These are phyloP conservation scores for Celoporthe dispersa DNA, from an alignment of 2,329 filamentous ascomycete species.

Conservation along the genomic window DNA sequence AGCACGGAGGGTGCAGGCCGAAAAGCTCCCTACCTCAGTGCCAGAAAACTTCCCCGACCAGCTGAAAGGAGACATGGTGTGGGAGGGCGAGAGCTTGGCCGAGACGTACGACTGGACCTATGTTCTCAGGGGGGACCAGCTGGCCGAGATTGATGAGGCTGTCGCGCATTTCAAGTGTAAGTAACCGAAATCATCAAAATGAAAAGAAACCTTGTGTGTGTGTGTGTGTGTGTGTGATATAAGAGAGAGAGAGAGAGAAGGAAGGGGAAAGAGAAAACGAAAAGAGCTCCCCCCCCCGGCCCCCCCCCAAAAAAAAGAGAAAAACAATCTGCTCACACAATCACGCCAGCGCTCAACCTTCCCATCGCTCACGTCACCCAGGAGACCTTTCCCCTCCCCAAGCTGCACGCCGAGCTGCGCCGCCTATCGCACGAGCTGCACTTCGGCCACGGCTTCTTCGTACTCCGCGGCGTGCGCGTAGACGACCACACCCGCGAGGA, in stretches of 20 bases:
- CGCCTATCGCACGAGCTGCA: slow-evolving; percentile 59
- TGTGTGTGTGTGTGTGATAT: too few relatives aligned
- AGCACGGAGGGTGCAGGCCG: slow-evolving; percentile 48
- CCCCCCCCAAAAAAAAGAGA: neutral
- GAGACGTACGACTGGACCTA: slow-evolving; percentile 59
- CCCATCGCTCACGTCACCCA: slow-evolving; percentile 49
- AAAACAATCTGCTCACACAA: slow-evolving; percentile 5
- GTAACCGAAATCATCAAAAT: slow-evolving; percentile 14
- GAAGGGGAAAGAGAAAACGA: neutral
- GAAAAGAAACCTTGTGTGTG: too few relatives aligned
- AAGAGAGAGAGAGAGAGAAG: too few relatives aligned
- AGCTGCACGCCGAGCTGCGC: slow-evolving; percentile 53
- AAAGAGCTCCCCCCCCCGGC: too few relatives aligned
- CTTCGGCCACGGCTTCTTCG: slow-evolving; percentile 63
- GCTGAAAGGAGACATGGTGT: slow-evolving; percentile 57
- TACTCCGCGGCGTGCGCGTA: slow-evolving; percentile 61
- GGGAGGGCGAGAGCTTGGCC: slow-evolving; percentile 57
- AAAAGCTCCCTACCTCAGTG: slow-evolving; percentile 44
- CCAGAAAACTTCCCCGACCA: slow-evolving; percentile 55
- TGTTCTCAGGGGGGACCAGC: slow-evolving; percentile 48
- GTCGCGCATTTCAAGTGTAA: slow-evolving; percentile 48
- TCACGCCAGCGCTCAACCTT: slow-evolving; percentile 40
- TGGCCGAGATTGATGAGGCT: slow-evolving; percentile 53
- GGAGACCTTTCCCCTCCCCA: slow-evolving; percentile 60
- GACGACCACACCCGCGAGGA: slow-evolving; percentile 58